Base-by-base conservation (phyloP, 306 rosid genomes). In the Acacia crassicarpa region DNA sequence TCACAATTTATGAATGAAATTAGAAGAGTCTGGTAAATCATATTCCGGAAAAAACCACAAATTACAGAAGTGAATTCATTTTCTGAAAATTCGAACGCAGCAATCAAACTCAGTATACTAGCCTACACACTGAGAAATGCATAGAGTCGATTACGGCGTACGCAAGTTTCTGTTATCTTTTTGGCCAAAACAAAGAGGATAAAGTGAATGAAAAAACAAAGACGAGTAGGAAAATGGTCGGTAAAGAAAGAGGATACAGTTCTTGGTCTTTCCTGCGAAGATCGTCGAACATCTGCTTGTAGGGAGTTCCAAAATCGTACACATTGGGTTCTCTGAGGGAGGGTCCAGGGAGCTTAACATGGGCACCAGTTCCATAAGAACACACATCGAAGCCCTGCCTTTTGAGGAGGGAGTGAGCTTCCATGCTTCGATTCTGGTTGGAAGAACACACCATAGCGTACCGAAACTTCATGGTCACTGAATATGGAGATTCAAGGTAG, bases 351-450 rank as follows among this genome's bases (percentile, higher is more conserved):
- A 95, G 99, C 91, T 95, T 95, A 72, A 95, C 98, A 75, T 95
- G 98, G 72, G 97, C 77, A 48, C 97, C 96, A 0, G 99, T 93
- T 22, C 99, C 99, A 78, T 95, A 95, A 2, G 98, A 93, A 16
- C 84, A 84, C 25, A 95, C 99, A 9, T 95, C 97, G 83, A 91
- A 95, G 65, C 98, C 98, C 27, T 95, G 91, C 23, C 88, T 84
- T 85, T 93, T 92, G 77, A 95, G 89, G 48, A 95, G 78, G 63
- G 88, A 90, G 90, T 93, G 97, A 45, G 99, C 98, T 85, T 93
- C 99, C 98, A 95, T 93, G 92, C 99, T 95, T 80, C 98, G 88
- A 83, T 95, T 93, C 87, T 93, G 98, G 83, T 95, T 93, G 27
- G 97, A 95, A 16, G 98, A 95, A 84, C 99, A 93, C 45, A 95